phyloP scores from a whole-genome alignment of 2,329 filamentous ascomycete species.

The Penicillium sp. region DNA sequence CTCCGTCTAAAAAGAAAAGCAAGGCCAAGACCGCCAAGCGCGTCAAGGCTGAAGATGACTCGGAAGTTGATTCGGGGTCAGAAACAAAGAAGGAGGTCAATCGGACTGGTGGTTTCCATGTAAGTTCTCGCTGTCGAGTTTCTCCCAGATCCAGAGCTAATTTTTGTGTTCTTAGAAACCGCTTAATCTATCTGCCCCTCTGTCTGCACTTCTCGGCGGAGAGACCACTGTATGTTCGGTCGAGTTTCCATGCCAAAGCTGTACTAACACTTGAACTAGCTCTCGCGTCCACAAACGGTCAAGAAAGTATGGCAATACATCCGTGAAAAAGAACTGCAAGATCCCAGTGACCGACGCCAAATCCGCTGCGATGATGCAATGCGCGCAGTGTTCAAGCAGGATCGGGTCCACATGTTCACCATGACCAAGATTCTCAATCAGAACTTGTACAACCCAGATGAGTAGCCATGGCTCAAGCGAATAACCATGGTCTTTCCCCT shows the following conservation, averaged over 20 bases:
- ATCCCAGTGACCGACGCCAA: conserved; percentile 86
- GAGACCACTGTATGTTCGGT: conserved; percentile 46
- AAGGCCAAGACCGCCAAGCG: conserved; percentile 64
- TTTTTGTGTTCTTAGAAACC: conserved; percentile 43
- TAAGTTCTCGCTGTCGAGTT: conserved; percentile 42
- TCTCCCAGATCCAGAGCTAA: not conserved
- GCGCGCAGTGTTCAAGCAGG: conserved; percentile 87
- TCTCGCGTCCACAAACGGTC: conserved; percentile 92
- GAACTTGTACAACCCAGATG: conserved; percentile 84
- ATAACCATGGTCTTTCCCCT: conserved; percentile 20
- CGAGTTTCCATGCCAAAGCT: not conserved
- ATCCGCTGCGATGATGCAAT: conserved; percentile 91
- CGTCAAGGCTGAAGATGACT: conserved; percentile 77
- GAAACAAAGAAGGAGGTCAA: conserved; percentile 64
- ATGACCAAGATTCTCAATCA: conserved; percentile 97
- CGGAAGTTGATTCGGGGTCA: conserved; percentile 69
- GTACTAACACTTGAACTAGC: conserved; percentile 53
- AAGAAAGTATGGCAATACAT: conserved; percentile 97
- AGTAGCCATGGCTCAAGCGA: conserved; percentile 48
- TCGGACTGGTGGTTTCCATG: conserved; percentile 88
- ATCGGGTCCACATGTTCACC: conserved; percentile 96
- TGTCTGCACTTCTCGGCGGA: conserved; percentile 50
- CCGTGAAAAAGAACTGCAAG: conserved; percentile 83
- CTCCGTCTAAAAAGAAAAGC: conserved; percentile 66
- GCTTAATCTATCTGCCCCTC: conserved; percentile 50